Evolutionary conservation across 176 grass and related monocot species (phyloP).

Genomic region (Tillandsia fasciculata): DNA sequence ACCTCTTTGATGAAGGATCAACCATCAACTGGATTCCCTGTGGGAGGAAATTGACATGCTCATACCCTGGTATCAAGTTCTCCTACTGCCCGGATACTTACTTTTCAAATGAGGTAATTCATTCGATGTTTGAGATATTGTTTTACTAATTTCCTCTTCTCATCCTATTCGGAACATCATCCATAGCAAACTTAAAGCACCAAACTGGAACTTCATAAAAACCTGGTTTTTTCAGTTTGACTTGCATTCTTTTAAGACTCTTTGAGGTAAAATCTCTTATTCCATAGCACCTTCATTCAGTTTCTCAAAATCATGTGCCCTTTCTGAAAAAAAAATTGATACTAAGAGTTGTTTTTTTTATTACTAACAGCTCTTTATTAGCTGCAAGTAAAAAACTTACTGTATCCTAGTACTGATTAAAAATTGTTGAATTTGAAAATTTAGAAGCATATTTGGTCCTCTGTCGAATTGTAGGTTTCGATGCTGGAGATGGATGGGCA

Average conservation of each 20-base stretch:
- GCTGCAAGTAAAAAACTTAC: too few relatives aligned
- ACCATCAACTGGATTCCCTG: slow-evolving; percentile 80
- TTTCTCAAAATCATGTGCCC: not conserved
- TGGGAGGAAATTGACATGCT: slow-evolving; percentile 82
- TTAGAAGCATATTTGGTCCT: not conserved
- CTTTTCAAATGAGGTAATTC: slow-evolving; percentile 69
- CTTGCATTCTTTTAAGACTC: too few relatives aligned
- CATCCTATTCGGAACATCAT: too few relatives aligned
- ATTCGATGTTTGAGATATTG: slow-evolving; percentile 1
- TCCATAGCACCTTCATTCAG: not conserved
- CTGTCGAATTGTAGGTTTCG: slow-evolving; percentile 45
- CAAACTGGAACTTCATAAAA: slow-evolving; percentile 6
- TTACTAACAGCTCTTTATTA: too few relatives aligned
- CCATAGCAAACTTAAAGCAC: not conserved
- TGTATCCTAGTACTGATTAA: not conserved
- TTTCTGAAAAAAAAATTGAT: too few relatives aligned
- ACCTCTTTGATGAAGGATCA: slow-evolving; percentile 88
- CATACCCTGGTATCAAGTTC: slow-evolving; percentile 88
- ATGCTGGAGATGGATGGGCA: slow-evolving; percentile 89
- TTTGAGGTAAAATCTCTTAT: too few relatives aligned
- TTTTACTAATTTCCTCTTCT: too few relatives aligned
- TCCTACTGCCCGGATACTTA: slow-evolving; percentile 66
- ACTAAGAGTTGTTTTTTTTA: too few relatives aligned
- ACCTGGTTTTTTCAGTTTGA: not conserved
- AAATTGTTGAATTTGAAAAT: not conserved